Evolutionary conservation across 2,329 filamentous ascomycete genomes (phyloP).

Genomic region (Colletotrichum coccodes): DNA sequence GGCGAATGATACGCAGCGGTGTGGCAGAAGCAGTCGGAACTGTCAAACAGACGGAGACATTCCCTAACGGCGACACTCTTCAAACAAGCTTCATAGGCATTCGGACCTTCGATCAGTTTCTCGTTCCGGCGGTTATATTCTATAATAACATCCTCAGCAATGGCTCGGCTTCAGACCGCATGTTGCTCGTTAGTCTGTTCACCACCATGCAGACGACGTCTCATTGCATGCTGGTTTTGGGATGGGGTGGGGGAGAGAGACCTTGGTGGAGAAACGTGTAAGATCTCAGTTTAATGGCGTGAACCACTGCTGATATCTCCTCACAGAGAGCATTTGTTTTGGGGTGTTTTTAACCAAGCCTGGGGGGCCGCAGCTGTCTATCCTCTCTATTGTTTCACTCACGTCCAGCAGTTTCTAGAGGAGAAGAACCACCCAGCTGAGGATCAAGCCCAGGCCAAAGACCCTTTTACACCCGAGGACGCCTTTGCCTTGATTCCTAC

Average conservation of each 20-base stretch:
- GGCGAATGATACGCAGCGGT: conserved; percentile 6
- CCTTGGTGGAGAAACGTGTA: neutral
- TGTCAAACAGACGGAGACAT: neutral
- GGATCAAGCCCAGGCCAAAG: too few species aligned
- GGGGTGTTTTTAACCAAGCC: conserved; percentile 7
- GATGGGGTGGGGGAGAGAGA: neutral
- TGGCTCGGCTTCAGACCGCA: neutral
- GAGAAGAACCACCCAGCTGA: neutral
- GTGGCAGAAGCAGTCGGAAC: neutral
- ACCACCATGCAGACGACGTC: conserved; percentile 10
- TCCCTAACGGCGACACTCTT: conserved; percentile 10
- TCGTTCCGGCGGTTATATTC: conserved; percentile 14
- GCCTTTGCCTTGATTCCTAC: neutral
- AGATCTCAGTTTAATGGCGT: too few species aligned
- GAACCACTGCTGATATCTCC: neutral
- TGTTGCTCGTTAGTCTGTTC: conserved; percentile 2
- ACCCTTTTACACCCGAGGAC: too few species aligned
- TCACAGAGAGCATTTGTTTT: neutral
- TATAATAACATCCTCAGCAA: conserved; percentile 18
- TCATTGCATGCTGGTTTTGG: conserved; percentile 11
- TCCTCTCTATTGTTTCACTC: conserved; percentile 12
- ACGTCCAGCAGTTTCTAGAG: neutral
- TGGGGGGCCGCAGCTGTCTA: conserved; percentile 18
- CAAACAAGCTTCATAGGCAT: conserved; percentile 5
- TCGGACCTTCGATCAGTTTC: neutral